Percentiles rank a stretch among this genome's conserved stretches.
Evolutionary conservation across 2,329 filamentous ascomycete genomes (phyloP).

Genomic region (Diplodia intermedia): DNA sequence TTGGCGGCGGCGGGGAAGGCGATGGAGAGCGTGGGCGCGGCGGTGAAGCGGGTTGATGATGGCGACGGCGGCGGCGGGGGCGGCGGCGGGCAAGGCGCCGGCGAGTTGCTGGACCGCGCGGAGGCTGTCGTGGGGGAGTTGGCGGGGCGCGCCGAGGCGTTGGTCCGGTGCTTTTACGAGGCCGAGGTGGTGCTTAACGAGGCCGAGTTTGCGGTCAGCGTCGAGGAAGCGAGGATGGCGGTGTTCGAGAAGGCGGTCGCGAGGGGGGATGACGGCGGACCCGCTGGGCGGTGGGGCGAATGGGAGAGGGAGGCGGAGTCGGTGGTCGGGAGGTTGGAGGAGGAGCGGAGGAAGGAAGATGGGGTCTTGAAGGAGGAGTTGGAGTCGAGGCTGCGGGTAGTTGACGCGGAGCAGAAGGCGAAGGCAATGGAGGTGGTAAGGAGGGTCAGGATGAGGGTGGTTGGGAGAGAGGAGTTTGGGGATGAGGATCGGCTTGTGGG

Average conservation of each 20-base stretch:
- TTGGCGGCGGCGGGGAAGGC: slow-evolving; percentile 40
- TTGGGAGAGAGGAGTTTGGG: background rate
- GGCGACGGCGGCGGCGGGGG: background rate
- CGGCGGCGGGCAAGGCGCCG: background rate
- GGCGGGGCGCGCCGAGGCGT: background rate
- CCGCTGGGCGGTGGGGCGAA: background rate
- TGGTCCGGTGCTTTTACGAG: slow-evolving; percentile 6
- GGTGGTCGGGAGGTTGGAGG: slow-evolving; percentile 7
- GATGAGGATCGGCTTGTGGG: slow-evolving; percentile 12
- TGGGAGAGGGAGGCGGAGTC: background rate
- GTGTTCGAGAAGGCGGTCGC: slow-evolving; percentile 8
- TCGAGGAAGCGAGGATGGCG: slow-evolving; percentile 1
- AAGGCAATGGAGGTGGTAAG: slow-evolving; percentile 1
- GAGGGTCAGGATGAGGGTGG: slow-evolving; percentile 6
- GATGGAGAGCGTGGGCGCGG: slow-evolving; percentile 54
- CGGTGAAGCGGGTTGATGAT: slow-evolving; percentile 35
- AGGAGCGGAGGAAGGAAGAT: slow-evolving; percentile 18
- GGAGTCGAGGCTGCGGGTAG: background rate
- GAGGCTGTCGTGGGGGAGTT: background rate
- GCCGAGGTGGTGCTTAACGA: slow-evolving; percentile 24
- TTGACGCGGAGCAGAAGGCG: slow-evolving; percentile 6
- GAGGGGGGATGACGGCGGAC: background rate
- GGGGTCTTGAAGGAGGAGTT: slow-evolving; percentile 11
- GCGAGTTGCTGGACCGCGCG: background rate
- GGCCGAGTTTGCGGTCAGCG: slow-evolving; percentile 15